Conservation (phyloP, 2,329 filamentous ascomycete genomes). For the Endocalyx cinctus region DNA sequence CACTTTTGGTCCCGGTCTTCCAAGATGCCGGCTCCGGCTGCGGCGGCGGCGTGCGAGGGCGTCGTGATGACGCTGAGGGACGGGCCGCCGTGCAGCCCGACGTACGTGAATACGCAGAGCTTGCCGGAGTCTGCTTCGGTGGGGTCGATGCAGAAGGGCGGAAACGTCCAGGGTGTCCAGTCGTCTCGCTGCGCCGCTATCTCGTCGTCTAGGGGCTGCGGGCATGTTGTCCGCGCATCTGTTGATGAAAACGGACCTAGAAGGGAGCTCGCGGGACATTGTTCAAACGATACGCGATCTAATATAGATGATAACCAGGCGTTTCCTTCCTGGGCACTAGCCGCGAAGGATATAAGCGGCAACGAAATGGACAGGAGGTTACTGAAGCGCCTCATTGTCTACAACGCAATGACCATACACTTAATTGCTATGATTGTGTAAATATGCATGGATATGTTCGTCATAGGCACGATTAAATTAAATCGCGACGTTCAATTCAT, state of each 20-base stretch:
- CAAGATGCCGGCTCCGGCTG: conserved; percentile 15
- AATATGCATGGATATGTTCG: not conserved
- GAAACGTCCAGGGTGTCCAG: conserved; percentile 15
- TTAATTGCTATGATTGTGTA: not conserved
- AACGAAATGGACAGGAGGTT: not conserved
- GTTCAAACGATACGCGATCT: too few relatives aligned
- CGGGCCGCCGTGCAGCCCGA: conserved; percentile 9
- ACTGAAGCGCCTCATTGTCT: not conserved
- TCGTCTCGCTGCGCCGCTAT: conserved; percentile 7
- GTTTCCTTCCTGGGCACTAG: too few relatives aligned
- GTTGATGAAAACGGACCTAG: conserved; percentile 7
- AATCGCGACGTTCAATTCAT: not conserved
- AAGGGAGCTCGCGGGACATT: too few relatives aligned
- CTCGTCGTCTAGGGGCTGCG: conserved; percentile 13
- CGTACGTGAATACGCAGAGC: conserved; percentile 13
- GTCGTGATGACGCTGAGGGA: conserved; percentile 14
- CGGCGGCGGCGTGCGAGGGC: conserved; percentile 12
- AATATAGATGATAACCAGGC: too few relatives aligned
- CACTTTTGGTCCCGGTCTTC: conserved; percentile 13
- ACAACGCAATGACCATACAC: not conserved
- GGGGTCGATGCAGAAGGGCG: conserved; percentile 12
- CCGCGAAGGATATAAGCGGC: not conserved
- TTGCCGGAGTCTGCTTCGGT: conserved; percentile 5
- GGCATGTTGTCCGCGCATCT: conserved; percentile 1
- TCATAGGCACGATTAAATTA: not conserved